These are phyloP conservation scores for Neopestalotiopsis sp. DNA, from an alignment of 2,329 filamentous ascomycete genomes.

Conservation along the genomic window DNA sequence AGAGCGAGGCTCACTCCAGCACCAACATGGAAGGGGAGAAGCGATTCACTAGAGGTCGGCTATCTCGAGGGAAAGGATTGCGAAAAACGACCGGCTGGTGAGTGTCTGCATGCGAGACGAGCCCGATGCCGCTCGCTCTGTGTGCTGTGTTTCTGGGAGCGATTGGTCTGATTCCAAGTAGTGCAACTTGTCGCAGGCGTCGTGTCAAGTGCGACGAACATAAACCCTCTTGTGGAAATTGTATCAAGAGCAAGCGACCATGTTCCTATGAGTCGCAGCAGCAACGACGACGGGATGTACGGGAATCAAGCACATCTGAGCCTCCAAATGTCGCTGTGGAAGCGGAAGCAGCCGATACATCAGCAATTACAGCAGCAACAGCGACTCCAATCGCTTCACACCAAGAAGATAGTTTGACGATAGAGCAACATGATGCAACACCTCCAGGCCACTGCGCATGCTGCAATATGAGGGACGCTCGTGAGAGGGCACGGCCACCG, in stretches of 20 bases:
- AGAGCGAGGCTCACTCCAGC: background rate
- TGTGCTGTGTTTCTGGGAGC: background rate
- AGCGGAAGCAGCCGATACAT: background rate
- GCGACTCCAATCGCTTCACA: background rate
- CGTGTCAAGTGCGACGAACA: background rate
- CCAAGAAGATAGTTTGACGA: background rate
- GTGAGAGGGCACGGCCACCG: background rate
- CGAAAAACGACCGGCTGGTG: background rate
- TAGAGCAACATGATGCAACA: background rate
- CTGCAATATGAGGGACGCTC: background rate
- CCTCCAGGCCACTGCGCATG: background rate
- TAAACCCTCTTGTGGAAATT: background rate
- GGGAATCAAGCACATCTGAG: background rate
- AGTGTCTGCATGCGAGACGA: background rate
- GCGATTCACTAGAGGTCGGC: background rate
- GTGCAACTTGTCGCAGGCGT: background rate
- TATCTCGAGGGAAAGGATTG: background rate
- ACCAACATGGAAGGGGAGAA: background rate
- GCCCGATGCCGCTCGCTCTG: background rate
- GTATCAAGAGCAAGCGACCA: background rate
- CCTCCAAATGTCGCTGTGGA: background rate
- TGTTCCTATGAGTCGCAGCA: background rate
- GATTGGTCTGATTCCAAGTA: background rate
- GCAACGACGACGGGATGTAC: background rate
- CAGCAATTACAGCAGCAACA: background rate